Evolutionary conservation across 2,329 filamentous ascomycete genomes (phyloP), one percentile per base, ranked within the genome.

Genomic region (Hypoxylon rubiginosum): DNA sequence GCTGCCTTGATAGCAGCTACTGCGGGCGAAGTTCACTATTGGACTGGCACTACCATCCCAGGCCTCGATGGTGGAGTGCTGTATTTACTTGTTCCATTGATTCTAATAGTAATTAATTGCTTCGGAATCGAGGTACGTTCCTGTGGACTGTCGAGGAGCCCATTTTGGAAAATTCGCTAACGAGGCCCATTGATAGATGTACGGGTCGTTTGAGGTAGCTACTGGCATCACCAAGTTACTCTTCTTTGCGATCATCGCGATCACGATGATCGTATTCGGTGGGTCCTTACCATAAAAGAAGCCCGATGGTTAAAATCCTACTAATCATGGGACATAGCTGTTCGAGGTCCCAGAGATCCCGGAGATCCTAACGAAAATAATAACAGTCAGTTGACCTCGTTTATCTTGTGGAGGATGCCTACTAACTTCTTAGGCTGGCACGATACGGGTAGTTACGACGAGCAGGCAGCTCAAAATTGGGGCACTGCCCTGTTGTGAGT

Each of bases 201-300:
- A 75, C 62, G 75, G 75, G 10, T 71, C 71, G 64, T 64, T 76
- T 19, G 75, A 77, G 34, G 73, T 76, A 1, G 48, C 70, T 11
- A 67, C 68, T 19, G 72, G 73, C 15, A 61, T 61, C 28, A 52
- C 73, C 54, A 77, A 77, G 60, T 46, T 76, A 11, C 7, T 67
- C 8, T 75, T 75, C 43, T 64, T 76, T 8, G 43, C 63, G 4
- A 63, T 75, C 21, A 73, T 76, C 28, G 60, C 71, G 9, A 56
- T 68, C 19, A 52, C 68, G 13, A 57, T 74, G 52, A 67, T 76
- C 15, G 70, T 60, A 39, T 59, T 59, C 19, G 62, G 55, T 64
- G 54, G 19, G 48, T 3, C 17, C n/a, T 43, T 46, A 4, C 54
- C 48, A 46, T 13, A 39, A 50, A 60, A 28, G 8, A 8, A n/a